Evolutionary conservation across 768 basidiomycete genomes (phyloP), one percentile per base, ranked within the genome.

Genomic region (Tulasnella sp.): DNA sequence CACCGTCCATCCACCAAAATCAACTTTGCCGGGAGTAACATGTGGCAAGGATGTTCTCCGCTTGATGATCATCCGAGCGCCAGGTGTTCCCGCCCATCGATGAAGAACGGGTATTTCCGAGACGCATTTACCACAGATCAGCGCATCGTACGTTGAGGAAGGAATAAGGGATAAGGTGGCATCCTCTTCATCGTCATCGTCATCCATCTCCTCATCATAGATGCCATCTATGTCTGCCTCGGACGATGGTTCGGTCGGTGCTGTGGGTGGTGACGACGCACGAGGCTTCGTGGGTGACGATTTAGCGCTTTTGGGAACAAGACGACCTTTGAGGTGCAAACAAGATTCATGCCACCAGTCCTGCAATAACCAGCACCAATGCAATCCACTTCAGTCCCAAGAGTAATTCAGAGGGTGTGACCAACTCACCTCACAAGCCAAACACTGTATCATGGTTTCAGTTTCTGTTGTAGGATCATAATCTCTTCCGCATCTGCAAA

Each of bases 271-370:
- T 24, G 51, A 45, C 22, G 51, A 51, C 19, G 39, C 40, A 4
- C 24, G 16, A 3, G 24, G 27, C 22, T 51, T 51, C 4, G 49
- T 51, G 9, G 49, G 49, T 8, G 49, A 51, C 12, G 49, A 41
- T 42, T 51, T 42, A 6, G 39, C 28, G 10, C 40, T 42, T 15
- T 31, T 22, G 46, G 55, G 7, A 45, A 48, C n/a, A 40, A 20
- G 5, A 73, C 73, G 62, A 80, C 75, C 49, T 54, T 84, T 75
- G 37, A 90, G 71, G 64, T 85, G 81, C 58, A 87, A 77, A 59
- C 87, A 90, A 9, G 84, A 88, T 67, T 90, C 87, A 58, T 90
- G 87, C 64, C 79, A 90, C 87, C 87, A 90, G 60, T 90, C 86
- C 85, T 88, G 55, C n/a, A 53, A 39, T 10, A 43, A 31, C 4